Percentiles rank a stretch among this genome's conserved stretches.
These are phyloP conservation scores for Exophiala xenobiotica DNA, from an alignment of 2,329 filamentous ascomycete genomes.

Conservation along the genomic window DNA sequence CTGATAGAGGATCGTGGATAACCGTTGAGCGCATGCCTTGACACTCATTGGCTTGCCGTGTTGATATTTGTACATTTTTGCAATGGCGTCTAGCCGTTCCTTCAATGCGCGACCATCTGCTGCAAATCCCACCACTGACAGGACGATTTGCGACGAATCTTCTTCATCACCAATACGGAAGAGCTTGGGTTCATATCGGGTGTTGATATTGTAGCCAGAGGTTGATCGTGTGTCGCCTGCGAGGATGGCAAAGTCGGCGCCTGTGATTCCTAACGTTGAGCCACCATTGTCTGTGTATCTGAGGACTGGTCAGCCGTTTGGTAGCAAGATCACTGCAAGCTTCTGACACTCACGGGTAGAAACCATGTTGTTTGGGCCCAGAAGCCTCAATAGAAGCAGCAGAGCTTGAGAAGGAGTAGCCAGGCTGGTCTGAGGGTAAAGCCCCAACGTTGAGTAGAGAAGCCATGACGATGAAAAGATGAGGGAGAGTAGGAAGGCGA, in stretches of 20 bases:
- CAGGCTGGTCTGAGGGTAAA: slow-evolving; percentile 53
- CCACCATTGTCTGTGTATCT: slow-evolving; percentile 96
- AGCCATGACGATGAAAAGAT: slow-evolving; percentile 46
- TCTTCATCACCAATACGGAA: slow-evolving; percentile 89
- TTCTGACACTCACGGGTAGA: slow-evolving; percentile 75
- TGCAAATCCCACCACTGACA: slow-evolving; percentile 93
- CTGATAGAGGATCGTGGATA: slow-evolving; percentile 92
- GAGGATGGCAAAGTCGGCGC: slow-evolving; percentile 91
- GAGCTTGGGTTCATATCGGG: slow-evolving; percentile 89
- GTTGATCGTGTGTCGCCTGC: slow-evolving; percentile 96
- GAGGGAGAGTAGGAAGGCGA: slow-evolving; percentile 5
- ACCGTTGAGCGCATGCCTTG: slow-evolving; percentile 87
- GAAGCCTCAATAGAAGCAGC: slow-evolving; percentile 48
- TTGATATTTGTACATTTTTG: slow-evolving; percentile 99
- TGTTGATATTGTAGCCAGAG: slow-evolving; percentile 98
- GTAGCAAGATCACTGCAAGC: neutral
- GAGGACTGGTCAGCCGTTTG: slow-evolving; percentile 6
- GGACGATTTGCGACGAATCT: slow-evolving; percentile 77
- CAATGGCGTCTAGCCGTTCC: slow-evolving; percentile 88
- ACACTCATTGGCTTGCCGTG: slow-evolving; percentile 96
- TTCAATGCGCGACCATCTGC: slow-evolving; percentile 92
- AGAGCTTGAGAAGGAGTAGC: slow-evolving; percentile 60
- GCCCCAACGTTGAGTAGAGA: slow-evolving; percentile 52
- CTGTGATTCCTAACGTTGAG: slow-evolving; percentile 91
- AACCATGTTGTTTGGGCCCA: slow-evolving; percentile 68